Evolutionary conservation across 257 asterid genomes (phyloP).

Genomic region (Primulina eburnea): DNA sequence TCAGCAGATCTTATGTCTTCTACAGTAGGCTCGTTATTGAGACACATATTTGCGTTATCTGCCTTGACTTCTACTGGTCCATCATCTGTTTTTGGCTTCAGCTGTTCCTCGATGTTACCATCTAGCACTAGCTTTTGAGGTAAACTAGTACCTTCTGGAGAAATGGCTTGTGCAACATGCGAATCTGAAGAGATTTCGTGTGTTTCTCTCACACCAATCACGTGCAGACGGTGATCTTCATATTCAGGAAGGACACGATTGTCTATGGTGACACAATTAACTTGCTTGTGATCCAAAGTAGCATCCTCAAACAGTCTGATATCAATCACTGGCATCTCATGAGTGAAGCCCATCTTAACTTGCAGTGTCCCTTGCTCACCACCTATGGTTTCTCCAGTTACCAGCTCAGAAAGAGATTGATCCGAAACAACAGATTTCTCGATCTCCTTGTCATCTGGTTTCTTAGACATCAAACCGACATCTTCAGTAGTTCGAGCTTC

Average conservation of each 20-base stretch:
- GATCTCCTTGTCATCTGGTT: constrained; percentile 26
- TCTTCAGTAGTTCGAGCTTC: constrained; percentile 37
- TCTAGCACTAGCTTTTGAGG: constrained; percentile 27
- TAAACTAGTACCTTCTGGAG: constrained; percentile 23
- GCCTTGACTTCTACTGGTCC: constrained; percentile 27
- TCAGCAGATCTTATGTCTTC: constrained; percentile 18
- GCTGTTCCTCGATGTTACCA: constrained; percentile 25
- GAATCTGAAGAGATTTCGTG: constrained; percentile 32
- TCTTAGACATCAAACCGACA: constrained; percentile 27
- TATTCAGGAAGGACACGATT: constrained; percentile 22
- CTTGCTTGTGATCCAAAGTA: constrained; percentile 32
- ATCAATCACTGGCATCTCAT: constrained; percentile 34
- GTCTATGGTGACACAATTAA: constrained; percentile 21
- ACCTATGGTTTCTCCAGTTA: constrained; percentile 18
- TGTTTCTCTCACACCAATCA: constrained; percentile 26
- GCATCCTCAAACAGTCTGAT: constrained; percentile 32
- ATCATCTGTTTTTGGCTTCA: constrained; percentile 27
- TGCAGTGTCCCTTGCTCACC: constrained; percentile 17
- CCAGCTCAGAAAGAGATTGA: constrained; percentile 25
- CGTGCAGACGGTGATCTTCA: constrained; percentile 24
- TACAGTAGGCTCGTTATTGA: constrained; percentile 19
- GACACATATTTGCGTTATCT: constrained; percentile 30
- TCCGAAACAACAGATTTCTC: constrained; percentile 29
- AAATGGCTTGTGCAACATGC: constrained; percentile 27
- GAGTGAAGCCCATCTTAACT: constrained; percentile 12